These are phyloP conservation scores for Botrytis elliptica DNA, from an alignment of 2,329 filamentous ascomycete species.

Conservation along the genomic window DNA sequence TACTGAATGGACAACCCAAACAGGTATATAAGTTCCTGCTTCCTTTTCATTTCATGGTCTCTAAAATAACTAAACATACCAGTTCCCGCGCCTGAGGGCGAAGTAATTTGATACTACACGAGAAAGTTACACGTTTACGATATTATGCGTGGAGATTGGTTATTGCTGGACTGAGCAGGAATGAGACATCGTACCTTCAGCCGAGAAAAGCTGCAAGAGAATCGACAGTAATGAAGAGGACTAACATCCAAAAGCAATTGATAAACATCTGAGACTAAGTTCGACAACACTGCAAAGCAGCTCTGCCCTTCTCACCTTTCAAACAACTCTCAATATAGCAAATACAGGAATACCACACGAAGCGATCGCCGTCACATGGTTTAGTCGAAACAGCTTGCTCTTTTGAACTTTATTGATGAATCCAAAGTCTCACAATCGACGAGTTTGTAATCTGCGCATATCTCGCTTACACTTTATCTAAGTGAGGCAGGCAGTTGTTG, in stretches of 20 bases:
- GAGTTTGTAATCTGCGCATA: no score
- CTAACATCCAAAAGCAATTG: not conserved
- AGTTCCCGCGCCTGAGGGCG: no score
- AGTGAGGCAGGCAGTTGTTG: no score
- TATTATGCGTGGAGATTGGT: not conserved
- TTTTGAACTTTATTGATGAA: no score
- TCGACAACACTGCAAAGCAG: not conserved
- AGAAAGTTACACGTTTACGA: not conserved
- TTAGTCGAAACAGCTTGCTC: no score
- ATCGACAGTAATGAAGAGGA: not conserved
- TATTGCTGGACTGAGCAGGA: not conserved
- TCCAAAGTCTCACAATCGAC: no score
- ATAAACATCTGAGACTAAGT: not conserved
- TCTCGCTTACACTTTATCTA: no score
- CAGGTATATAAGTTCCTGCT: not conserved
- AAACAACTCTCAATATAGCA: no score
- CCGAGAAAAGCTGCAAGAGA: not conserved
- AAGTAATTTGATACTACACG: not conserved
- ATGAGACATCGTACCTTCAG: not conserved
- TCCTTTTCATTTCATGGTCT: accelerated
- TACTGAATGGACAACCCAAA: no score
- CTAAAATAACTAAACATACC: not conserved
- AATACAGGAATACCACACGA: no score
- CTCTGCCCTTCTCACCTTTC: not conserved
- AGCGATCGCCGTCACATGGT: no score